Evolutionary conservation across 2,329 filamentous ascomycete species (phyloP).

Genomic region (Penicillium aurantiogriseum): DNA sequence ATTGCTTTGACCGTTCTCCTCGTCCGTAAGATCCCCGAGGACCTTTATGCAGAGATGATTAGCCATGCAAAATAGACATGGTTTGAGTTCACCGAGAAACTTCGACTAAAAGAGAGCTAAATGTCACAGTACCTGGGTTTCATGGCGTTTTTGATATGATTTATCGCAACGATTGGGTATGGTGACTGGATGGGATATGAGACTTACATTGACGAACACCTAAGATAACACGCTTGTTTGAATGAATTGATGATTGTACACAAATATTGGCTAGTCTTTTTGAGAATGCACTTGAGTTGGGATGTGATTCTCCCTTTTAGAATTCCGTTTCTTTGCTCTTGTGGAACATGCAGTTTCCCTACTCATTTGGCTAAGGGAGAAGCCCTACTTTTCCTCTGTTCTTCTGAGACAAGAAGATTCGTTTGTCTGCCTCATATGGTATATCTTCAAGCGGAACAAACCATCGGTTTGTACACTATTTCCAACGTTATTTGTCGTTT

Average conservation of each 20-base stretch:
- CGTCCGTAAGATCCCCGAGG: slow-evolving; percentile 83
- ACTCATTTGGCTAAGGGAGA: background rate
- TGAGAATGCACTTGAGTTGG: background rate
- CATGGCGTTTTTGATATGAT: slow-evolving; percentile 16
- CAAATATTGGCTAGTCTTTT: background rate
- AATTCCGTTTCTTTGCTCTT: background rate
- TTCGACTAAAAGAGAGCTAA: background rate
- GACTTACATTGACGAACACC: slow-evolving; percentile 16
- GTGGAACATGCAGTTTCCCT: background rate
- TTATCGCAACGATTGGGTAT: background rate
- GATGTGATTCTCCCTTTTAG: background rate
- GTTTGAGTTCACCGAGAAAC: background rate
- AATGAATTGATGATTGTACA: slow-evolving; percentile 24
- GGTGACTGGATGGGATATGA: slow-evolving; percentile 8
- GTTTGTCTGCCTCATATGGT: background rate
- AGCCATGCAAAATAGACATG: slow-evolving; percentile 64
- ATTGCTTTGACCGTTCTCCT: slow-evolving; percentile 83
- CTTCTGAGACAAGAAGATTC: background rate
- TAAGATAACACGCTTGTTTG: slow-evolving; percentile 14
- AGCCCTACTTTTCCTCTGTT: background rate
- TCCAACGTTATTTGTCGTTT: background rate
- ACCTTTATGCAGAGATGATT: slow-evolving; percentile 87
- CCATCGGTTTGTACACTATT: background rate
- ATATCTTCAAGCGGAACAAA: background rate
- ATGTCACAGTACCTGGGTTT: background rate